A percentile compares a stretch with the other conserved stretches of the same genome.
Evolutionary conservation across 106 monocot genomes (phyloP).

Genomic region (Alisma plantagoaquatica): DNA sequence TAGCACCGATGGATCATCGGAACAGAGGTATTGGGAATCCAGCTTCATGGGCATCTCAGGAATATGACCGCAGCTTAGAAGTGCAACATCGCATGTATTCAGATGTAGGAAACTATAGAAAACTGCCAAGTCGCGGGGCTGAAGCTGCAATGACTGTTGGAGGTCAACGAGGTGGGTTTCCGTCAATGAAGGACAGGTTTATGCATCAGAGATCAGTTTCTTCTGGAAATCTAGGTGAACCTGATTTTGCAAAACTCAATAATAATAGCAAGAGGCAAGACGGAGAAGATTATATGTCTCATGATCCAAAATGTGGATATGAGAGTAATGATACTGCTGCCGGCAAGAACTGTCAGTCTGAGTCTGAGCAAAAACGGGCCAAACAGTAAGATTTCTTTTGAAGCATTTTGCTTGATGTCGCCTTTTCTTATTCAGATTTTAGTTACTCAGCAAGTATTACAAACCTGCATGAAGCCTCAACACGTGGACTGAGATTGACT

Average conservation of each 20-base stretch:
- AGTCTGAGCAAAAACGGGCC: constrained; percentile 49
- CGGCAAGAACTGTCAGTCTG: constrained; percentile 27
- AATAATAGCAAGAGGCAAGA: constrained; percentile 22
- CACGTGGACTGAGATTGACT: too few species aligned
- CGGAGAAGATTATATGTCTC: constrained; percentile 4
- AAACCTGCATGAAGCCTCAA: too few species aligned
- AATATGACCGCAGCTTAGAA: constrained; percentile 23
- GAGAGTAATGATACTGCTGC: constrained; percentile 27
- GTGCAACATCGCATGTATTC: constrained; percentile 9
- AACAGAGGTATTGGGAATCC: constrained; percentile 2
- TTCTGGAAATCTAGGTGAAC: constrained; percentile 14
- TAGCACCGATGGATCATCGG: constrained; percentile 22
- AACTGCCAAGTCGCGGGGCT: constrained; percentile 30
- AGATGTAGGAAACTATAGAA: constrained; percentile 16
- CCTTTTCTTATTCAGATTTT: too few species aligned
- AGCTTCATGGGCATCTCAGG: constrained; percentile 27
- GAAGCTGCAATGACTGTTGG: constrained; percentile 20
- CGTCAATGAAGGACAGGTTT: constrained; percentile 19
- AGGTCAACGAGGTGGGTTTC: constrained; percentile 12
- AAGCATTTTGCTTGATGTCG: not conserved
- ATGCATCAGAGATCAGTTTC: constrained; percentile 7
- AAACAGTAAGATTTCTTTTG: constrained; percentile 66
- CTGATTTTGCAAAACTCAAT: constrained; percentile 10
- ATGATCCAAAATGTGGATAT: constrained; percentile 15
- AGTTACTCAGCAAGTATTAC: too few species aligned